Conservation (phyloP, 805 yeast genomes). For the Scheffersomyces coipomensis region DNA sequence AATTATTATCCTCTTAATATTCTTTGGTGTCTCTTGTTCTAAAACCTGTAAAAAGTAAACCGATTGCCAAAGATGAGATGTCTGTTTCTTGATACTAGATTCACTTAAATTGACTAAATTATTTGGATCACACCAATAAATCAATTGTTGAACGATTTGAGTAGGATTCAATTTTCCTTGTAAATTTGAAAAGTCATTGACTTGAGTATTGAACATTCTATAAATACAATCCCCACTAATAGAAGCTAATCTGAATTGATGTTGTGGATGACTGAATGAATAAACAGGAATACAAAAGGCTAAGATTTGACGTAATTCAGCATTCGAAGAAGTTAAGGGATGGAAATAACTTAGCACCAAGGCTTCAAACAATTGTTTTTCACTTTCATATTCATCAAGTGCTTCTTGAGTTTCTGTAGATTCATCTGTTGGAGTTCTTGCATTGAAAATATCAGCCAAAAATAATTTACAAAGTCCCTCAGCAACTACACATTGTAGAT, state of each 20-base stretch:
- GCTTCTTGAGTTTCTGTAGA: slow-evolving; percentile 11
- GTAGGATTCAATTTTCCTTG: slow-evolving; percentile 20
- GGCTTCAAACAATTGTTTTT: slow-evolving; percentile 56
- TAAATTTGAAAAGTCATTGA: slow-evolving; percentile 8
- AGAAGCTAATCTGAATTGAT: slow-evolving; percentile 64
- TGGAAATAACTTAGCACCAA: slow-evolving; percentile 74
- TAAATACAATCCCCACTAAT: slow-evolving; percentile 66
- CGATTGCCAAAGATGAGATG: slow-evolving; percentile 57
- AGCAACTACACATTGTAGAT: slow-evolving; percentile 76
- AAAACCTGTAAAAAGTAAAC: slow-evolving; percentile 53
- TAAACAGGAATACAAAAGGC: slow-evolving; percentile 88
- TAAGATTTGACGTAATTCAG: slow-evolving; percentile 70
- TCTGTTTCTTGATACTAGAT: slow-evolving; percentile 39
- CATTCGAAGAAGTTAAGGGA: slow-evolving; percentile 61
- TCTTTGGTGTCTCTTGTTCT: slow-evolving; percentile 49
- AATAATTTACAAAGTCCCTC: slow-evolving; percentile 84
- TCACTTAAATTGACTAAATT: slow-evolving; percentile 52
- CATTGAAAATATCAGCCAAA: slow-evolving; percentile 71
- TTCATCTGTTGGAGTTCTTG: slow-evolving; percentile 17
- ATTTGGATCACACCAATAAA: slow-evolving; percentile 83
- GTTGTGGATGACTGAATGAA: slow-evolving; percentile 69
- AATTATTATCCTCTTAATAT: slow-evolving; percentile 52
- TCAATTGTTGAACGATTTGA: slow-evolving; percentile 68
- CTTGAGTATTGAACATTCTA: slow-evolving; percentile 47
- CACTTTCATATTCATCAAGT: slow-evolving; percentile 24